Evolutionary conservation across 768 basidiomycete species (phyloP), one percentile per base, ranked within the genome.

Genomic region (Rhizopogon roseolus): DNA sequence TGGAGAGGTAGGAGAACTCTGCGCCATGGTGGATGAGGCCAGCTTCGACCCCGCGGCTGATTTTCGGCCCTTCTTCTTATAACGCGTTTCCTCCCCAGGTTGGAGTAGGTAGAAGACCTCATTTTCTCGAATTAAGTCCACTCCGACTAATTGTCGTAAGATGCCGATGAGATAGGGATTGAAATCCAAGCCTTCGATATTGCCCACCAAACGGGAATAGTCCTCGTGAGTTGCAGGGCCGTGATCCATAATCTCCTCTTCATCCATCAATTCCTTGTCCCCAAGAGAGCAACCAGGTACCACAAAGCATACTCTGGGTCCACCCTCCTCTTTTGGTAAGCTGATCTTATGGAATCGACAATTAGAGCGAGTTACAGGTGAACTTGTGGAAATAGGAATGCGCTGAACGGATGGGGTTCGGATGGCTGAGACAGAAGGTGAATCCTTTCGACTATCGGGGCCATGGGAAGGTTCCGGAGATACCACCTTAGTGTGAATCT

Each of bases 261-360:
- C 59, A 29, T 75, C 64, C 70, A 87, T 85, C 46, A 86, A 64
- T 55, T 81, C 76, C 37, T 61, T 60, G 59, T 87, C 76, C 29
- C 74, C 76, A 40, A 88, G 75, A 6, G 85, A 80, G 58, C 86
- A 88, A 1, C 84, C 84, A 0, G 86, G 86, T 5, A 86, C 82
- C 29, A 86, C 74, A 67, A 88, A 88, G 57, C 61, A 76, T n/a
- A 84, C 68, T 6, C 81, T 78, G 32, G 73, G 74, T 4, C 78
- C 76, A 29, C 73, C 71, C 50, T 82, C 81, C 52, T 78, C 77
- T 38, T 69, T 71, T 1, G 84, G 84, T 19, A 88, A 64, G 57
- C 82, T 84, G 61, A 88, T 83, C 55, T 78, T 81, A 62, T 83
- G 85, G 65, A 82, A 88, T 39, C 82, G 81, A 59, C 86, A 88